Evolutionary conservation across 305 asterid species (phyloP), one percentile per base, ranked within the genome.

Genomic region (Fraxinus ornus): DNA sequence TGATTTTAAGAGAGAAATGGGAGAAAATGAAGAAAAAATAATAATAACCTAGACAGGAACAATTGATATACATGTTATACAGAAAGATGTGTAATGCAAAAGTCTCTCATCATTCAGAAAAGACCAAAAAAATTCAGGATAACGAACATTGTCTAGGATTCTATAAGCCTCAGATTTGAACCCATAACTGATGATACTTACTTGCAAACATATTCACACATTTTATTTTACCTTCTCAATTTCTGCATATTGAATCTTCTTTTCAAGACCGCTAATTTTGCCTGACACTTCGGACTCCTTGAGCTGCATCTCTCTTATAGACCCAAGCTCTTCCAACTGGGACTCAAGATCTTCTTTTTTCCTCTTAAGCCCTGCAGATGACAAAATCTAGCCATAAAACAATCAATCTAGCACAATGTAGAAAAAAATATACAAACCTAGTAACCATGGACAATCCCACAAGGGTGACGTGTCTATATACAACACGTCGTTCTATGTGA

Each of bases 261-360:
- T 97, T 86, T 97, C 98, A 81, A 95, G 97, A 82, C 98, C 98
- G 80, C 98, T 96, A 82, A 94, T 94, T 88, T 90, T 94, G 75
- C 98, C 98, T 68, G 99, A 94, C 82, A 96, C 96, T 87, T 94
- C 98, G 64, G 99, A 97, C 89, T 92, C 98, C 91, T 90, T 93
- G 44, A 95, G 98, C 90, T 97, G 97, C 97, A 97, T 90, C 85
- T 97, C 99, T 89, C 99, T 91, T 86, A 97, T 91, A 83, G 99
- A 95, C 75, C 98, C 99, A 85, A 97, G 98, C 88, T 91, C 92
- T 89, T 92, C 97, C 91, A 94, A 83, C 60, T 93, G 93, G 21
- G 92, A 83, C 90, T 97, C 99, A 83, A 90, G 88, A 33, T 88
- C 96, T 80, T 92, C 98, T 73, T 93, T 97, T 84, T 93, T 92